Evolutionary conservation across 2,329 filamentous ascomycete genomes (phyloP), one percentile per base, ranked within the genome.

Genomic region (Cladosporium sp.): DNA sequence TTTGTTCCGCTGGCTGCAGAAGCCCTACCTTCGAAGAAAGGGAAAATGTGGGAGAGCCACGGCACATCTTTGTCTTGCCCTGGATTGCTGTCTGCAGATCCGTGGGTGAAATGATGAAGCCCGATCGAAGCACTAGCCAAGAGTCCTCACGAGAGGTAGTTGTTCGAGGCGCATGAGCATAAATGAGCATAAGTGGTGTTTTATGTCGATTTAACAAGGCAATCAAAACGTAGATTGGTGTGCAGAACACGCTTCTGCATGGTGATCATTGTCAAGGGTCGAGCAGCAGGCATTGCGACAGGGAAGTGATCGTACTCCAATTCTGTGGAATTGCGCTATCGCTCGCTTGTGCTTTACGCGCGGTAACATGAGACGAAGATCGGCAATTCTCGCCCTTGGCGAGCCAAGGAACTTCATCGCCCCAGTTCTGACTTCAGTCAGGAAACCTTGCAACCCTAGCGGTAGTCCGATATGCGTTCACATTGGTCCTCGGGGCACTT

Each of bases 351-450:
- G 7, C 32, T 18, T n/a, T 24, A 58, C 32, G 34, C 30, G 34
- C 30, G 34, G 55, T 26, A 58, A 58, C 55, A 32, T 58, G 55
- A 41, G 55, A 58, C 55, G 55, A 58, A 58, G 55, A 58, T 58
- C 55, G 30, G 34, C 55, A 58, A n/a, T 41, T 12, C 55, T 24
- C 34, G 15, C 5, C 24, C n/a, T 58, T 58, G n/a, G 30, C 55
- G 11, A 21, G n/a, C 52, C 3, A 24, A 32, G 28, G 21, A 11
- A n/a, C 26, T 55, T 55, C 18, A 18, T 24, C 32, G 18, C 38
- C 38, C 38, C 18, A 55, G 2, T 12, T 34, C 32, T 12, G 52
- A n/a, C 52, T 55, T 55, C 28, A 34, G 14, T 34, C 30, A 12
- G 28, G 28, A 12, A 55, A 55, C 28, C 18, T 55, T 34, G 15